Evolutionary conservation across 1,139 yeast genomes (phyloP).

Genomic region (Magnusiomyces tetraspermus): DNA sequence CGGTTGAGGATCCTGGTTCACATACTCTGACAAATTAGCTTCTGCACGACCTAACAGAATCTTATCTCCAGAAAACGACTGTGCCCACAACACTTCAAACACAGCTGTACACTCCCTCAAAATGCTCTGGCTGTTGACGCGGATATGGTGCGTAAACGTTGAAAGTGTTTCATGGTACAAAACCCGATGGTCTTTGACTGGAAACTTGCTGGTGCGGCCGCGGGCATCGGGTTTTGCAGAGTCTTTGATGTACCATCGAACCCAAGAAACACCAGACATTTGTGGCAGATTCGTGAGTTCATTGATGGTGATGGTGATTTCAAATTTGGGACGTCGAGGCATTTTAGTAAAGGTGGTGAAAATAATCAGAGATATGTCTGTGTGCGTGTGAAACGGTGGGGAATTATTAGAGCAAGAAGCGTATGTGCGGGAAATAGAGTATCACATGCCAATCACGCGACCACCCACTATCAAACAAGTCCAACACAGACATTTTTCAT

Average conservation of each 20-base stretch:
- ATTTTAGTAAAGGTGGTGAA: no score
- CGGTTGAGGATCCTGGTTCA: slow-evolving; percentile 43
- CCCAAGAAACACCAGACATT: slow-evolving; percentile 56
- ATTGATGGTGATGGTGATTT: slow-evolving; percentile 48
- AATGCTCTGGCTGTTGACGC: slow-evolving; percentile 10
- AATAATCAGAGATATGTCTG: no score
- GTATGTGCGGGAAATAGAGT: no score
- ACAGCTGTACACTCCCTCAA: slow-evolving; percentile 24
- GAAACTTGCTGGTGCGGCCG: slow-evolving; percentile 39
- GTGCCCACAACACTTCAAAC: slow-evolving; percentile 35
- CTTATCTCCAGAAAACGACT: slow-evolving; percentile 24
- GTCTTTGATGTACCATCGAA: slow-evolving; percentile 49
- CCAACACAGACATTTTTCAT: no score
- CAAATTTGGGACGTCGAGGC: slow-evolving; percentile 41
- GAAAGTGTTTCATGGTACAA: slow-evolving; percentile 38
- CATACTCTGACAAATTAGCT: slow-evolving; percentile 65
- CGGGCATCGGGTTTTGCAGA: slow-evolving; percentile 36
- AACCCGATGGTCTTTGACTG: slow-evolving; percentile 42
- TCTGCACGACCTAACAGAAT: slow-evolving; percentile 55
- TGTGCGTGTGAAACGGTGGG: no score
- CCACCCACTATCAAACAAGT: no score
- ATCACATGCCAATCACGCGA: no score
- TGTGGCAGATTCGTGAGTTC: slow-evolving; percentile 80
- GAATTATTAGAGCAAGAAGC: no score
- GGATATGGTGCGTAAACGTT: slow-evolving; percentile 12